Evolutionary conservation across 2,329 filamentous ascomycete genomes (phyloP).

Genomic region (Salinomyces thailandicus): DNA sequence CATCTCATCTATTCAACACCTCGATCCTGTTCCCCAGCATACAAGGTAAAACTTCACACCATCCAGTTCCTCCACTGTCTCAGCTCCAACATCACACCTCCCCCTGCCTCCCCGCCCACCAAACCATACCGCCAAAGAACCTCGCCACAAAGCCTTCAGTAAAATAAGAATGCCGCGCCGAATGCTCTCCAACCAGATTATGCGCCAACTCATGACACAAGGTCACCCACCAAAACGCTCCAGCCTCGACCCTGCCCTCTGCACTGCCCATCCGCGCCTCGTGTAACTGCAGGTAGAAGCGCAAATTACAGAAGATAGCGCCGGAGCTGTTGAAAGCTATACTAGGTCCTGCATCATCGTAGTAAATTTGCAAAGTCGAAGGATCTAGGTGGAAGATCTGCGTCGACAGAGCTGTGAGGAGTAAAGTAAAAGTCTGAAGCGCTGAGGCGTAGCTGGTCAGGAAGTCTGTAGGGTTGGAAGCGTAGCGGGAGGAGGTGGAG

Average conservation of each 20-base stretch:
- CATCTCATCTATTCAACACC: too few relatives aligned
- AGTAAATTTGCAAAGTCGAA: slow-evolving; percentile 72
- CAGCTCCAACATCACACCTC: too few relatives aligned
- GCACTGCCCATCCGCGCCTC: slow-evolving; percentile 33
- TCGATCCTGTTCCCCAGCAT: too few relatives aligned
- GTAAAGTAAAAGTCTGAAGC: slow-evolving; percentile 57
- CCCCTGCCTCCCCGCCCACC: slow-evolving; percentile 3
- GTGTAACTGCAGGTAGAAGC: slow-evolving; percentile 77
- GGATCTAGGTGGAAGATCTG: slow-evolving; percentile 61
- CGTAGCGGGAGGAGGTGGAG: slow-evolving; percentile 40
- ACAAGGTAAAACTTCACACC: too few relatives aligned
- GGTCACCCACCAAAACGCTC: slow-evolving; percentile 90
- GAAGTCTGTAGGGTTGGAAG: slow-evolving; percentile 44
- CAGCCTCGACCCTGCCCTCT: slow-evolving; percentile 54
- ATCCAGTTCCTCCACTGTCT: too few relatives aligned
- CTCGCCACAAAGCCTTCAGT: slow-evolving; percentile 71
- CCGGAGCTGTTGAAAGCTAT: slow-evolving; percentile 89
- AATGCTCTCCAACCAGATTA: slow-evolving; percentile 73
- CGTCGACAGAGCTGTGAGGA: slow-evolving; percentile 57
- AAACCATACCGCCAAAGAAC: slow-evolving; percentile 62
- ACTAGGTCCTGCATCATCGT: slow-evolving; percentile 64
- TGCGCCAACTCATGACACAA: slow-evolving; percentile 91
- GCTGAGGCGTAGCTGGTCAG: slow-evolving; percentile 49
- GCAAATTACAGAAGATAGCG: slow-evolving; percentile 86
- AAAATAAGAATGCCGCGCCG: slow-evolving; percentile 71